These are phyloP conservation scores for Solanum hybrid DNA, from an alignment of 305 asterid species.

Conservation along the genomic window DNA sequence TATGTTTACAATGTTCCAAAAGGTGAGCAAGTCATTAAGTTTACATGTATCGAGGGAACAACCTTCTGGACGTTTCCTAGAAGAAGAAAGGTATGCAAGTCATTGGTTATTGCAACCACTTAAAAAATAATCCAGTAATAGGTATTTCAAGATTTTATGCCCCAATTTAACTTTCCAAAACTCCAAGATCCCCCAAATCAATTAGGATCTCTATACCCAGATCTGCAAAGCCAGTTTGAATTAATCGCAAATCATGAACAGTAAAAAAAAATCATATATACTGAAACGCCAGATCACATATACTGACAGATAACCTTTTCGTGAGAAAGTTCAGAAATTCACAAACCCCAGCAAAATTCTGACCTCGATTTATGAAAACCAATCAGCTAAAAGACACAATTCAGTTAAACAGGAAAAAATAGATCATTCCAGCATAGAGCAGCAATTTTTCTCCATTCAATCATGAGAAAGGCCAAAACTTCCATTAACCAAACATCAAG, in stretches of 20 bases:
- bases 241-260: neutral
- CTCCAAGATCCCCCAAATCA: neutral
- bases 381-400: neutral
- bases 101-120: neutral
- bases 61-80: neutral
- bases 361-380: neutral
- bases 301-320: neutral
- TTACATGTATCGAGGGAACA: neutral
- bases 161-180: neutral
- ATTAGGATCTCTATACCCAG: neutral
- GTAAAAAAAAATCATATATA: neutral
- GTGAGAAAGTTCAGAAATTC: neutral
- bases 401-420: neutral
- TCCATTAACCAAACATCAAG: neutral
- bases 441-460: neutral
- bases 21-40: neutral
- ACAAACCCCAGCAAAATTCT: neutral
- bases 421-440: neutral
- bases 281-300: neutral
- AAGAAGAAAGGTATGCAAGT: neutral
- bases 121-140: neutral
- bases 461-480: neutral
- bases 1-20: neutral
- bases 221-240: neutral
- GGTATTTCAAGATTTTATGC: neutral